A percentile compares a stretch with the other conserved stretches of the same genome.
These are phyloP conservation scores for Spinellus fusiger DNA, from an alignment of 192 early-diverging fungal species.

Conservation along the genomic window DNA sequence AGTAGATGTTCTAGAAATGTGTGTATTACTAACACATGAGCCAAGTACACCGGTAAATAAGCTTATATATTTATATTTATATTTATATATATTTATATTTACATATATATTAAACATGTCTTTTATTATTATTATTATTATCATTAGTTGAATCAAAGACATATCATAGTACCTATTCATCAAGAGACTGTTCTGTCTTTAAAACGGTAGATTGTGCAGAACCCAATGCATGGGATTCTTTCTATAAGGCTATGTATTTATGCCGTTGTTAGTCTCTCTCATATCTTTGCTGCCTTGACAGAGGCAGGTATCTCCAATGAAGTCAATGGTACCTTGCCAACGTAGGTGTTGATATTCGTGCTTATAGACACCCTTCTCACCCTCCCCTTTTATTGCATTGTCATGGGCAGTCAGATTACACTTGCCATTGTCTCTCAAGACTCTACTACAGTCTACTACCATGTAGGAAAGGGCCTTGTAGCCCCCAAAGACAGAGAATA, in stretches of 20 bases:
- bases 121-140: too few species aligned
- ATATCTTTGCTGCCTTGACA: not conserved
- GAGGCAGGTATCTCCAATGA: not conserved
- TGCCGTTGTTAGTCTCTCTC: too few species aligned
- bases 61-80: not conserved
- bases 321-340: not conserved
- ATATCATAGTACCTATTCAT: not conserved
- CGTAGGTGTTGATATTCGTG: not conserved
- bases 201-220: not conserved
- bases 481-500: slow-evolving; percentile 3
- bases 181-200: not conserved
- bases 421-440: slow-evolving; percentile 15
- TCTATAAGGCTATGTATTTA: not conserved
- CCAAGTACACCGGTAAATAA: not conserved
- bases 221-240: not conserved
- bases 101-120: not conserved
- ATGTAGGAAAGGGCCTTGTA: slow-evolving; percentile 4
- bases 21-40: not conserved
- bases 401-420: slow-evolving; percentile 6
- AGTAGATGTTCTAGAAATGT: not conserved
- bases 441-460: slow-evolving; percentile 17
- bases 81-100: too few species aligned
- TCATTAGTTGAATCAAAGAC: not conserved
- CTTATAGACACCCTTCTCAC: not conserved
- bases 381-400: not conserved